A percentile compares a stretch with the other conserved stretches of the same genome.
Conservation (phyloP, 1,284 basidiomycete species). For the Vanrija sp. region DNA sequence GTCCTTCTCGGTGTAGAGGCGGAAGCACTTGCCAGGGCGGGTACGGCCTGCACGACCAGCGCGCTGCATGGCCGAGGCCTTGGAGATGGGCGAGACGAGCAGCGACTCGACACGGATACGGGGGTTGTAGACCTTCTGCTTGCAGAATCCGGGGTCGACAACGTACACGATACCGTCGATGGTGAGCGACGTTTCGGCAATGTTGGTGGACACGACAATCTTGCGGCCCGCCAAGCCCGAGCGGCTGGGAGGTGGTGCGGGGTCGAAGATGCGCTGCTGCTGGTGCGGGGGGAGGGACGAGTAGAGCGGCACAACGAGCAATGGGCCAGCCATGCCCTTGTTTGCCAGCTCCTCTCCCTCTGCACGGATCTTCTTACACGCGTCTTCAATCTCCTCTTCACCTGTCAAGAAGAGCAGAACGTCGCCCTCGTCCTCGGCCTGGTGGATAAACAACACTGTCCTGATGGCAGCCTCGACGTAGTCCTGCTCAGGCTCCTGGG, state of each 20-base stretch:
- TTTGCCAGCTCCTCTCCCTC: conserved; percentile 77
- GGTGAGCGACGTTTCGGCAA: conserved; percentile 95
- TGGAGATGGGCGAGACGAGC: conserved; percentile 91
- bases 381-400: conserved; percentile 98
- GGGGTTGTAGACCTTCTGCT: conserved; percentile 96
- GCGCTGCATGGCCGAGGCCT: conserved; percentile 92
- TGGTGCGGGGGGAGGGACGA: conserved; percentile 88
- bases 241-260: conserved; percentile 62
- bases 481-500: conserved; percentile 90
- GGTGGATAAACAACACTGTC: conserved; percentile 95
- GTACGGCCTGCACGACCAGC: conserved; percentile 96
- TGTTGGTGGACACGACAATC: conserved; percentile 93
- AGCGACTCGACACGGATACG: conserved; percentile 93
- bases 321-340: conserved; percentile 73
- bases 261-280: conserved; percentile 92
- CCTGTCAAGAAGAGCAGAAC: conserved; percentile 93
- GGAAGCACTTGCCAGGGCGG: conserved; percentile 93
- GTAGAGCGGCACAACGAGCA: conserved; percentile 87
- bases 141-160: conserved; percentile 95
- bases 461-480: conserved; percentile 97
- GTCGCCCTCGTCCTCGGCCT: conserved; percentile 91
- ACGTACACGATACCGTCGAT: conserved; percentile 99
- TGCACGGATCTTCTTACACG: conserved; percentile 85
- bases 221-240: conserved; percentile 84
- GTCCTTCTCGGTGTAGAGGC: conserved; percentile 95